Base-by-base conservation (phyloP, 768 basidiomycete genomes). In the Pleurotus ostreatus region DNA sequence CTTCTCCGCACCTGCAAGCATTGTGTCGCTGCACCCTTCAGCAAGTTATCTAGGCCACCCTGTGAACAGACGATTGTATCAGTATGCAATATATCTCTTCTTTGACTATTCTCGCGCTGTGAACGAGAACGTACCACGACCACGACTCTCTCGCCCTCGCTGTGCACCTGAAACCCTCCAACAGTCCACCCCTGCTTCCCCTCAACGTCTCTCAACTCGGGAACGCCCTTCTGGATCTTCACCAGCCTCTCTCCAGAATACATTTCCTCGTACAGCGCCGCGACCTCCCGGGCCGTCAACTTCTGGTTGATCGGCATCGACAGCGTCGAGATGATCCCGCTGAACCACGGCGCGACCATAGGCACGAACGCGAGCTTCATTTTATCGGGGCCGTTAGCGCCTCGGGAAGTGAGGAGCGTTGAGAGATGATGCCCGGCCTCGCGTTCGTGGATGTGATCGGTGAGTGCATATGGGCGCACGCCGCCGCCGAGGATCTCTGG, bases 1-100 rank as follows among this genome's bases (percentile, higher is more conserved):
- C 5, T 20, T 20, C 55, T 26, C 11, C 85, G 16, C 49, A 93
- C 92, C 80, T 96, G 94, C 59, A 99, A 68, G 70, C 96, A 98
- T 70, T 99, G 97, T n/a, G 96, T 98, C 15, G 97, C 97, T 49
- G 97, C 97, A 5, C 97, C 97, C 71, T 99, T 99, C 59, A 99
- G 77, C 56, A 99, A 74, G 74, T 99, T 99, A 68, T 99, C 97
- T 64, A 99, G 72, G 0, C 94, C 94, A 48, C 93, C 96, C 92
- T 93, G 59, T 30, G 3, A 41, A 46, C 55, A 30, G 30, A 34
- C 9, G 30, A 34, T 34, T 34, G 30, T 11, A 9, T 34, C 30
- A 34, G 30, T 34, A 34, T 34, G 8, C 2, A 34, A 34, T 34
- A 34, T 34, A 9, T 34, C 30, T 34, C 30, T 34, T 34, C 30